Percentiles rank a stretch among this genome's conserved stretches.
phyloP scores from a whole-genome alignment of 179 eudicot genomes.

The Beta corolliflora region DNA sequence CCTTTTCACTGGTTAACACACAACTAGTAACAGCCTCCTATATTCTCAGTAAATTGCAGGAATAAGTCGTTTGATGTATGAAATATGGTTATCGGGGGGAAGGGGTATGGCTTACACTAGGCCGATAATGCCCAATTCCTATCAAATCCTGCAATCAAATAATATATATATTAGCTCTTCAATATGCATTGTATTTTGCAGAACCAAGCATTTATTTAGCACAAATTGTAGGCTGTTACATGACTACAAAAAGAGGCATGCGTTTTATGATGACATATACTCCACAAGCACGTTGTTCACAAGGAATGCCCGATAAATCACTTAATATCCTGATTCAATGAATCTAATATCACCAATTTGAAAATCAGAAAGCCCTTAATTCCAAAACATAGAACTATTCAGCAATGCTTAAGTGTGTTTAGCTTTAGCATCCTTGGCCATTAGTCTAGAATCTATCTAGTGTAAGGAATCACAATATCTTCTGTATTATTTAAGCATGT shows the following conservation, averaged over 20 bases:
- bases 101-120: conserved; percentile 3
- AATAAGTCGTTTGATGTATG: not conserved
- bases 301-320: not conserved
- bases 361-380: no score
- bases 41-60: not conserved
- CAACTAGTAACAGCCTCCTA: not conserved
- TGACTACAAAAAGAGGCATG: not conserved
- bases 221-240: not conserved
- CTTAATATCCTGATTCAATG: no score
- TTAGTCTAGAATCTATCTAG: not conserved
- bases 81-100: not conserved
- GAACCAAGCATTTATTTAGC: not conserved
- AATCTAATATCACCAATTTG: no score
- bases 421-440: not conserved
- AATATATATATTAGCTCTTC: not conserved
- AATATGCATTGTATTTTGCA: not conserved
- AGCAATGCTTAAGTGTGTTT: not conserved
- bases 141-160: conserved; percentile 11
- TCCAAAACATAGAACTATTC: no score
- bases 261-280: not conserved
- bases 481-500: not conserved
- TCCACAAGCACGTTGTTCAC: not conserved
- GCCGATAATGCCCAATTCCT: conserved; percentile 21
- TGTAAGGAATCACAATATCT: not conserved
- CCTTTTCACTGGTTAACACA: not conserved